These are phyloP conservation scores for Kalmanozyma brasiliensis DNA, from an alignment of 1,284 basidiomycete genomes.

Conservation along the genomic window DNA sequence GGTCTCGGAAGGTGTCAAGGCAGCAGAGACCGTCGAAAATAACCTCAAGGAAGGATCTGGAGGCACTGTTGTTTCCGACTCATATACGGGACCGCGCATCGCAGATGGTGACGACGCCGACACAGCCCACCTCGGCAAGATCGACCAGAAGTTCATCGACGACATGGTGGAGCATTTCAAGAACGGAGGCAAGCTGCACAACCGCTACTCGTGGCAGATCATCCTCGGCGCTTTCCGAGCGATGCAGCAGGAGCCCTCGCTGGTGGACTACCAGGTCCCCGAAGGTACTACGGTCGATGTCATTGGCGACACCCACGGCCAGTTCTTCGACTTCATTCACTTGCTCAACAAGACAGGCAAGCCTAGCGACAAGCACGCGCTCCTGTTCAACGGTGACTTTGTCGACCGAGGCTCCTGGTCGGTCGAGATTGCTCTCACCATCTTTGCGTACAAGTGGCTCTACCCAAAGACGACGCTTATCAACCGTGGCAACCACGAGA, in stretches of 20 bases:
- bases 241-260: conserved; percentile 80
- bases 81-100: conserved; percentile 59
- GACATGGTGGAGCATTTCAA: conserved; percentile 93
- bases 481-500: conserved; percentile 93
- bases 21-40: conserved; percentile 50
- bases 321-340: conserved; percentile 92
- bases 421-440: conserved; percentile 91
- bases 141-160: conserved; percentile 77
- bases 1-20: conserved; percentile 54
- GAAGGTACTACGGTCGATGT: conserved; percentile 75
- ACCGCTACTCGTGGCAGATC: conserved; percentile 89
- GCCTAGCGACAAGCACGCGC: conserved; percentile 59
- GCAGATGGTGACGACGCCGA: conserved; percentile 69
- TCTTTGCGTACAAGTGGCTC: conserved; percentile 92
- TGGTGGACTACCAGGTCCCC: conserved; percentile 82
- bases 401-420: conserved; percentile 98
- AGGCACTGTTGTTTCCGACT: conserved; percentile 40
- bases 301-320: conserved; percentile 62
- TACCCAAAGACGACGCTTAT: conserved; percentile 64
- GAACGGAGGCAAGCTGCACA: conserved; percentile 84
- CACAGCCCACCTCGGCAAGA: conserved; percentile 71
- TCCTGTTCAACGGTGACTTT: conserved; percentile 66
- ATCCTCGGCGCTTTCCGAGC: conserved; percentile 83
- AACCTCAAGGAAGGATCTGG: conserved; percentile 58
- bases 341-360: conserved; percentile 83